Evolutionary conservation across 2,329 filamentous ascomycete genomes (phyloP).

Genomic region (Ophioceras dolichostomum): DNA sequence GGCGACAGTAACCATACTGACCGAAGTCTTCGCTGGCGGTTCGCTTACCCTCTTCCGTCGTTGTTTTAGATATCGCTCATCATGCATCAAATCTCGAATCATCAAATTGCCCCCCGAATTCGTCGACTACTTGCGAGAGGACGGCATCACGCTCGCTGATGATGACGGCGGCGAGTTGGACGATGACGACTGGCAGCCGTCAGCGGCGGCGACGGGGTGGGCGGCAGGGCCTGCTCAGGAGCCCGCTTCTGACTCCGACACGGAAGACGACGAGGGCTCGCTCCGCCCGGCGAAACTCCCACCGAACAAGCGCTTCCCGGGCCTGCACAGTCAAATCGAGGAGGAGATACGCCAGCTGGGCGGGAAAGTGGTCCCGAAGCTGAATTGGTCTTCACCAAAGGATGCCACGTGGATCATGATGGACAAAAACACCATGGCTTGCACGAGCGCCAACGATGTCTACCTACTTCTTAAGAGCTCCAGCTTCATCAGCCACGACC

Average conservation of each 20-base stretch:
- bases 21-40: too few relatives aligned
- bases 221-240: conserved; percentile 24
- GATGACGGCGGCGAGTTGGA: conserved; percentile 34
- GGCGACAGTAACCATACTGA: too few relatives aligned
- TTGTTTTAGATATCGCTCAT: conserved; percentile 59
- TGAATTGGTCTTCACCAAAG: conserved; percentile 96
- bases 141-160: conserved; percentile 74
- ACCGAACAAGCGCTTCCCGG: conserved; percentile 49
- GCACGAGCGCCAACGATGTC: conserved; percentile 76
- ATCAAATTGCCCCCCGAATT: conserved; percentile 67
- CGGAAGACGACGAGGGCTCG: conserved; percentile 38
- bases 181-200: conserved; percentile 42
- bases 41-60: too few relatives aligned
- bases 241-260: conserved; percentile 30
- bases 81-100: conserved; percentile 76
- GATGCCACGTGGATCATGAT: conserved; percentile 87
- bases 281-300: conserved; percentile 35
- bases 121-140: conserved; percentile 76
- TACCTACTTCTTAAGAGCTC: conserved; percentile 92
- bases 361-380: conserved; percentile 77
- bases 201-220: conserved; percentile 13
- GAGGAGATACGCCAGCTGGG: conserved; percentile 69
- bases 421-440: conserved; percentile 83
- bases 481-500: conserved; percentile 86
- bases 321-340: conserved; percentile 67